Evolutionary conservation across 2,329 filamentous ascomycete species (phyloP), one percentile per base, ranked within the genome.

Genomic region (Stylonectria norvegica): DNA sequence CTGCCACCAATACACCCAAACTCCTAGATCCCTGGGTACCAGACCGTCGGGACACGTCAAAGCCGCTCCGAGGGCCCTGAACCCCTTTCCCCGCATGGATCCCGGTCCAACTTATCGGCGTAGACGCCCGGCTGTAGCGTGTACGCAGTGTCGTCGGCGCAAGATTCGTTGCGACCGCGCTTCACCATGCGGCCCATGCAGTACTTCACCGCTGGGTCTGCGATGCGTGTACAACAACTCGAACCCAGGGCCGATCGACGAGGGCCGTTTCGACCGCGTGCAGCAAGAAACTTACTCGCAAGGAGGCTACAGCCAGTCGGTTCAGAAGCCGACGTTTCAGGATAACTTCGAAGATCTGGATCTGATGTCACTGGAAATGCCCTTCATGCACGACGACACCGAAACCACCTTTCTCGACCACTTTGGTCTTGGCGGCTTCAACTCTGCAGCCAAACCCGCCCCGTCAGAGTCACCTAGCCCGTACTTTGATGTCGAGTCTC

Each of bases 81-180:
- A 16, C 11, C 7, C 2, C 2, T 15, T 11, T 11, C n/a, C 32
- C 14, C 33, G 32, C 20, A 28, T 47, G 47, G 45, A 50, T 32
- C 47, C 45, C 7, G 47, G 47, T 5, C 47, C 47, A 8, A 38
- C 45, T 6, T 25, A 42, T 38, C 45, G 43, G 31, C 39, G 47
- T 20, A 34, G 47, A 17, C 45, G 47, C 15, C 47, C 47, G 8
- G 47, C 47, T 18, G 38, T 48, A 20, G 42, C 47, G 8, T 50
- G 47, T 37, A 48, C 42, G 14, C 42, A 50, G 20, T 50, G 47
- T 15, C 45, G 47, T 18, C 41, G 47, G 5, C 35, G 47, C 20
- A 50, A 50, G 38, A 47, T 44, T 12, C 37, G 45, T 9, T 50
- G 47, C 35, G 47, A 50, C 36, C 47, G 41, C 25, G 39, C 15